A percentile compares a stretch with the other conserved stretches of the same genome.
Conservation (phyloP, 2,329 filamentous ascomycete genomes). For the Tolypocladium sp. region DNA sequence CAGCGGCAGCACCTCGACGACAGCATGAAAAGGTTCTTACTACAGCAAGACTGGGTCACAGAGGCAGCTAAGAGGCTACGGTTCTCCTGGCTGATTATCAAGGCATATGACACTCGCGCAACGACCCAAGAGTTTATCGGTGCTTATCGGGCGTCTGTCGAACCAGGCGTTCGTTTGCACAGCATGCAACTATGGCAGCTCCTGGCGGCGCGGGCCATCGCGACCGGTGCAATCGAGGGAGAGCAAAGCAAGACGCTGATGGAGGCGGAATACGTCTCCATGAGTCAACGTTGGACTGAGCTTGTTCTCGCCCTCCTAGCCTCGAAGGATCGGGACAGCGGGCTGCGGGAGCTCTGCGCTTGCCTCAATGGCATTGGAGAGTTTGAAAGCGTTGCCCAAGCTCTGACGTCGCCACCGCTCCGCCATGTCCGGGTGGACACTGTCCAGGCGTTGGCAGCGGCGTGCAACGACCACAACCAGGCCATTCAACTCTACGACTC, state of each 20-base stretch:
- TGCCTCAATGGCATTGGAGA: constrained; percentile 7
- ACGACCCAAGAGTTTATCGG: constrained; percentile 7
- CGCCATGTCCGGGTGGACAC: constrained; percentile 3
- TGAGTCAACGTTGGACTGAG: constrained; percentile 9
- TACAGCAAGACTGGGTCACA: constrained; percentile 1
- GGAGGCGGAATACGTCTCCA: constrained; percentile 4
- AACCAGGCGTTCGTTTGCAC: constrained; percentile 1
- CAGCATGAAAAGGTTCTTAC: constrained; percentile 6
- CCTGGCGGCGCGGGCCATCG: constrained; percentile 6
- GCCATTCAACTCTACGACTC: constrained; percentile 15
- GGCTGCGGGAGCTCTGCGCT: constrained; percentile 7
- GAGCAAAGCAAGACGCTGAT: constrained; percentile 3
- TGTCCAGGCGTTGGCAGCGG: constrained; percentile 8
- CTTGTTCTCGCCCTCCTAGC: constrained; percentile 6
- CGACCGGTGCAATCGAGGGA: constrained; percentile 2
- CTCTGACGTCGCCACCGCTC: constrained; percentile 3
- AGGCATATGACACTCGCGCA: constrained; percentile 7
- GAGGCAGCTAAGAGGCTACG: constrained; percentile 5
- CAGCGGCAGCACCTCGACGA: constrained; percentile 6
- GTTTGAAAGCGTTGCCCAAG: constrained; percentile 4
- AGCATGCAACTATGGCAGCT: constrained; percentile 13
- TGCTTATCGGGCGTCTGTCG: constrained; percentile 1
- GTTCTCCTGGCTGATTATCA: constrained; percentile 13
- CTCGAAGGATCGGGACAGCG: neutral
- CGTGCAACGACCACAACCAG: constrained; percentile 13